A percentile compares a stretch with the other conserved stretches of the same genome.
Conservation (phyloP, 352 stramenopile genomes). For the Phytophthora macrochlamydospora region DNA sequence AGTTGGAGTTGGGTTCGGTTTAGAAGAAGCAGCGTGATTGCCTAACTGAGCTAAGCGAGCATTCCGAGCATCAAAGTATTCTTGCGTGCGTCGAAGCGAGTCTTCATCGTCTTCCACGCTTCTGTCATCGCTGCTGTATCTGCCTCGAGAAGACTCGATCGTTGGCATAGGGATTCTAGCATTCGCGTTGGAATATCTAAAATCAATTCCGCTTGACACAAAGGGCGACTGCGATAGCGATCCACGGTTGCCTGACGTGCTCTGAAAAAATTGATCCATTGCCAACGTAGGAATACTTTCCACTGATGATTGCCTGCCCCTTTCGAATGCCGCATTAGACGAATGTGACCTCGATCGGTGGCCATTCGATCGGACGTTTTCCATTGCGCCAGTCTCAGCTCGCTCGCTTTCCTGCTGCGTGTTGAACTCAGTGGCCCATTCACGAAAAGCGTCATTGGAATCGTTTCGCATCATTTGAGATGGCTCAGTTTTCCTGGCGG, state of each 20-base stretch:
- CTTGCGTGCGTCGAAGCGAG: slow-evolving; percentile 25
- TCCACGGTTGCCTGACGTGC: slow-evolving; percentile 4
- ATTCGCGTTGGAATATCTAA: slow-evolving; percentile 23
- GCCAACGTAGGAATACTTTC: slow-evolving; percentile 9
- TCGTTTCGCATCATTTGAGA: slow-evolving; percentile 27
- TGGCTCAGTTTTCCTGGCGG: slow-evolving; percentile 1
- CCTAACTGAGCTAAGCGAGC: slow-evolving; percentile 28
- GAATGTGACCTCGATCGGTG: slow-evolving; percentile 13
- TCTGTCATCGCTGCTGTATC: slow-evolving; percentile 17
- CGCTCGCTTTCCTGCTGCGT: slow-evolving; percentile 1
- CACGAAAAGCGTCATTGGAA: slow-evolving; percentile 43
- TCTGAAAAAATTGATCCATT: slow-evolving; percentile 2
- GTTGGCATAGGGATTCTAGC: slow-evolving; percentile 11
- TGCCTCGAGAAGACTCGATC: slow-evolving; percentile 6
- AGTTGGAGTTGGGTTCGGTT: background rate
- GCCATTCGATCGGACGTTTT: slow-evolving; percentile 28
- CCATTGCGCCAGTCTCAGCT: slow-evolving; percentile 4
- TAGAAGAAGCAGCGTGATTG: background rate
- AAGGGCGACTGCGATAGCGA: slow-evolving; percentile 6
- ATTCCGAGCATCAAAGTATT: slow-evolving; percentile 39
- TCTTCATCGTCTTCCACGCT: slow-evolving; percentile 10
- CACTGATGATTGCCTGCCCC: slow-evolving; percentile 25
- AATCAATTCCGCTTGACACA: slow-evolving; percentile 8
- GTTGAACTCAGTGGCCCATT: slow-evolving; percentile 44
- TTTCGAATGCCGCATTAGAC: slow-evolving; percentile 11